Conservation (phyloP, 441 rosid genomes). For the Populus hybrid region DNA sequence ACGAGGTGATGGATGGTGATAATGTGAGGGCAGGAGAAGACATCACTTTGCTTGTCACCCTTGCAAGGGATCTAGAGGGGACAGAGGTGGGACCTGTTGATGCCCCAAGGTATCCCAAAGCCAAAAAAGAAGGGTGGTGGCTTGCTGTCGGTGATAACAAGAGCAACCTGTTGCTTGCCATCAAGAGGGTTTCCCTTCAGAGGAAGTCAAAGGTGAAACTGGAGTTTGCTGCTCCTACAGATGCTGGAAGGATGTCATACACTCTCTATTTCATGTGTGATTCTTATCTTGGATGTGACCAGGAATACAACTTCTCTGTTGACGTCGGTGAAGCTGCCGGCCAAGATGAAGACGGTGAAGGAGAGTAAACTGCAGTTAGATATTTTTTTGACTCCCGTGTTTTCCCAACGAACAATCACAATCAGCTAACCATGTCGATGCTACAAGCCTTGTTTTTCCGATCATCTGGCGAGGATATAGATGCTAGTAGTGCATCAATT, state of each 20-base stretch:
- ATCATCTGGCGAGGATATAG: constrained; percentile 42
- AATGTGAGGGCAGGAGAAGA: constrained; percentile 56
- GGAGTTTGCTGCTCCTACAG: constrained; percentile 70
- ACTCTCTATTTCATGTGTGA: constrained; percentile 85
- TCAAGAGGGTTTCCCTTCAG: constrained; percentile 81
- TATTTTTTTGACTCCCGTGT: too few species aligned
- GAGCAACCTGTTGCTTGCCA: constrained; percentile 80
- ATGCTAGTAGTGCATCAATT: constrained; percentile 47
- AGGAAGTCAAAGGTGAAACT: constrained; percentile 80
- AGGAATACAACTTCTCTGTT: constrained; percentile 67
- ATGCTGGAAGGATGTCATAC: constrained; percentile 58
- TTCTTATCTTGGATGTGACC: constrained; percentile 89
- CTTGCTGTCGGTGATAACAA: constrained; percentile 84
- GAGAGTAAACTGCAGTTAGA: constrained; percentile 14
- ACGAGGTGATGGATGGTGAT: constrained; percentile 62
- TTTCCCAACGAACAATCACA: background rate
- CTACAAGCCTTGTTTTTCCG: constrained; percentile 47
- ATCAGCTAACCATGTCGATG: constrained; percentile 66
- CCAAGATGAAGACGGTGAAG: constrained; percentile 35
- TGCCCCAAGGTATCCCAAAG: constrained; percentile 68
- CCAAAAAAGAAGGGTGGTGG: constrained; percentile 99
- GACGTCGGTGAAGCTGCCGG: constrained; percentile 54
- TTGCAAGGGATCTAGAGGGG: constrained; percentile 82
- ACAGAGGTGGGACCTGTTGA: constrained; percentile 84
- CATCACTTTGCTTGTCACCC: constrained; percentile 58